Evolutionary conservation across 1,139 yeast species (phyloP), one percentile per base, ranked within the genome.

Genomic region (Scheffersomyces parashehatae): DNA sequence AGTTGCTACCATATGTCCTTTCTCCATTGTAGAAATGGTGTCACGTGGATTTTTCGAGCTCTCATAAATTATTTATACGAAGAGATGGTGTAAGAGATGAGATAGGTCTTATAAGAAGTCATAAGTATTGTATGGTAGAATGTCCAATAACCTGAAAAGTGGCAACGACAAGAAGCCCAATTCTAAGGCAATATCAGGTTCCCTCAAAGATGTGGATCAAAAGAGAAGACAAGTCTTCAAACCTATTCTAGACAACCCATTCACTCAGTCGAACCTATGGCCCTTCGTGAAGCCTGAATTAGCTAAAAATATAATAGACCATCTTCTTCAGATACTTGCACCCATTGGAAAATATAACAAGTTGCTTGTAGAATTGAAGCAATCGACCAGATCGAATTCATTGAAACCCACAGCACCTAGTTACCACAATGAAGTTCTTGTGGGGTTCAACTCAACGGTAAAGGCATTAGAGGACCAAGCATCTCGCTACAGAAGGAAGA

Each of bases 181-280:
- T 8, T 31, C 35, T 3, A 31, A 31, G 35, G 35, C 35, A n/a
- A 14, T 31, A 13, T 5, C 35, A 8, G 68, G 67, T 10, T 71
- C 79, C 0, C 47, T 74, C 4, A 70, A 75, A 46, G 77, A 70
- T 38, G 49, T 67, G 3, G 81, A 76, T 40, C 63, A 62, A 43
- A 75, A 73, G 50, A 66, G 77, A 42, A 65, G 74, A 13, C 81
- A 79, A 47, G 79, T 81, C 3, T 79, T 78, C 58, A 82, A 81
- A 55, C 85, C 88, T 0, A 68, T 83, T 4, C 65, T 83, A 15
- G 83, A 82, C 31, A 81, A 80, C 49, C 86, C 88, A 3, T 81
- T 66, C 54, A 76, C 85, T 0, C 73, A 69, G 42, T 66, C 75
- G 1, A 66, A 65, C 39, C 41, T 60, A 29, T 82, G 86, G 83